Percentiles rank a stretch among this genome's conserved stretches.
These are phyloP conservation scores for Boletus speciosus DNA, from an alignment of 768 basidiomycete genomes.

Conservation along the genomic window DNA sequence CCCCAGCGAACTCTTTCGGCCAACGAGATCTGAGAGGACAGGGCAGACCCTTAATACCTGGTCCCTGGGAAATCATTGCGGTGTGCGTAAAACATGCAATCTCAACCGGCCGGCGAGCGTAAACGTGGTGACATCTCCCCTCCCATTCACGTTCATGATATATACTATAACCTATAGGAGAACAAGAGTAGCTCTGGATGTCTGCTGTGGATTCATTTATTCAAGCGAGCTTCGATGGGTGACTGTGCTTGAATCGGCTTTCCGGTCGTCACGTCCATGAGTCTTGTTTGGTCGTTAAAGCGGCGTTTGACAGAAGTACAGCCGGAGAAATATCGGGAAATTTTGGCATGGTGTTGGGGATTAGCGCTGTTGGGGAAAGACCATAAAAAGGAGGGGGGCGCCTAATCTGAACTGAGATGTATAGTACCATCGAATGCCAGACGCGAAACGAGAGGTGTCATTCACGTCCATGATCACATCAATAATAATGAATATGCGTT, in stretches of 20 bases:
- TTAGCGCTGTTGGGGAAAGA: neutral
- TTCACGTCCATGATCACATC: neutral
- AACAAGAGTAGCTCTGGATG: neutral
- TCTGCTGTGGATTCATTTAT: neutral
- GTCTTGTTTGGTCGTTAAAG: neutral
- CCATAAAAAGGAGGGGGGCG: too few species aligned
- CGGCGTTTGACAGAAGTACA: conserved; percentile 1
- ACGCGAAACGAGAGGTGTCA: too few species aligned
- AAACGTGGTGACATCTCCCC: neutral
- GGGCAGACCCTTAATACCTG: neutral
- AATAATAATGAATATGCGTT: neutral
- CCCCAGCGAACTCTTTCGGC: neutral
- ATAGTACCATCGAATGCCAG: neutral
- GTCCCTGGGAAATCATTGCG: neutral
- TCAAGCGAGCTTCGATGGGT: neutral
- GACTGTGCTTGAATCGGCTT: neutral
- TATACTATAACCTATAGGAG: neutral
- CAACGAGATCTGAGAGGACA: neutral
- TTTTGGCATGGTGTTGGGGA: too few species aligned
- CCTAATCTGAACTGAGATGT: neutral
- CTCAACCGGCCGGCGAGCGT: neutral
- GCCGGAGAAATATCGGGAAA: neutral
- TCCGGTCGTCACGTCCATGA: conserved; percentile 5
- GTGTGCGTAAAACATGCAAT: neutral
- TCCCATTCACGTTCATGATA: neutral